Base-by-base conservation (phyloP, 345 rosid species). In the Trapa bicornis region DNA sequence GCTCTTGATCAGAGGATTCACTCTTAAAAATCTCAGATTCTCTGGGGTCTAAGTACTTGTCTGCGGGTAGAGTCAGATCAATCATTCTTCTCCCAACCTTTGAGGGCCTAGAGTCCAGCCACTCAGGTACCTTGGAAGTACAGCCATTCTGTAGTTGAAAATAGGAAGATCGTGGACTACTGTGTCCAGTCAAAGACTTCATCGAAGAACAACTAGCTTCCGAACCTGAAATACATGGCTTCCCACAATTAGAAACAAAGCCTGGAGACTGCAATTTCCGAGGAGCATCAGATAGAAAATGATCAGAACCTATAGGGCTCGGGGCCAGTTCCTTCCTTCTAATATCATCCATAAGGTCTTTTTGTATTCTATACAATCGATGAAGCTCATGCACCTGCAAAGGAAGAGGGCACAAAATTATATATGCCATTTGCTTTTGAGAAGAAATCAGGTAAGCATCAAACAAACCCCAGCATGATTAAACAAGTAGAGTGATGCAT, bases 31-130 rank as follows among this genome's bases (percentile, higher is more conserved):
- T 75, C 65, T 75, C 83, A 1, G 70, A 73, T 65, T 80, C 84
- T 66, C 83, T 96, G 6, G 78, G 77, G 68, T 86, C 89, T 53
- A 87, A 82, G 80, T 88, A 87, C 70, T 75, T 84, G 61, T 88
- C 92, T 0, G 92, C 94, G 2, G 97, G 95, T 68, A 86, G 92
- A 68, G 80, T 96, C 78, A 90, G 93, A 80, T 93, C 98, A 66
- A 88, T 75, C 84, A 84, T 81, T 75, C 71, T 86, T 78, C 87
- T 88, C 79, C 96, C 75, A 71, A 83, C 82, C 74, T 88, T 90
- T 41, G 81, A 56, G 37, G 98, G 94, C 75, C 96, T 83, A 68
- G 84, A 81, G 68, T 84, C 88, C 38, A 85, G 56, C 66, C 84
- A 78, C 68, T 89, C 89, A 50, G 73, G 61, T 16, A 76, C 83